Base-by-base conservation (phyloP, 768 basidiomycete species). In the Dioszegia aurantiaca region DNA sequence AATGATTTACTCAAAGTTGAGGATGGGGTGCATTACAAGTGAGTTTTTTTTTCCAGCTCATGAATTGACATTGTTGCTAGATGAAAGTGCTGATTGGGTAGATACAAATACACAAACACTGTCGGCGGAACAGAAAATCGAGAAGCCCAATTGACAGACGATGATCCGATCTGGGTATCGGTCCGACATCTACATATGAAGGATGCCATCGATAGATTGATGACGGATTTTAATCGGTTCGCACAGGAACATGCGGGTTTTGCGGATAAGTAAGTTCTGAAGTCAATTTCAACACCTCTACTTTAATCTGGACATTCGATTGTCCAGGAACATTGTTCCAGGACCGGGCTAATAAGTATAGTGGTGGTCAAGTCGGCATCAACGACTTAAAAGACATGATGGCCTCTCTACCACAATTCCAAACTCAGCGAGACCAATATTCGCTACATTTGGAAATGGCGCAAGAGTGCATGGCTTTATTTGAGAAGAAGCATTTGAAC, bases 341-440 rank as follows among this genome's bases (percentile, higher is more conserved):
- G 45, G 49, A 28, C n/a, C 31, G 2, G 4, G 54, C 52, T 51
- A 24, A 59, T 30, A 47, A 23, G n/a, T 46, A 65, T 47, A 87
- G 87, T 26, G 85, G 89, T 67, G 86, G 87, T 42, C 89, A 88
- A 9, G 87, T 89, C 45, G 92, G 84, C 67, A 76, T 99, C 45
- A 94, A 92, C 69, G 94, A 97, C 77, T 93, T 99, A 89, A 97
- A 95, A 77, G 95, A 99, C 70, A 95, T 98, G 94, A 81, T 99
- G 31, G 95, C 95, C 30, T 90, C 81, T 70, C 75, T 99, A 60
- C 92, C 93, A 1, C 90, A 95, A 77, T 95, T 88, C 67, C 89
- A 93, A 78, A 92, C 95, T 63, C 88, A 90, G 65, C 83, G 94
- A 56, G 93, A 99, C 37, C 73, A 97, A 89, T 97, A 97, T 78